Percentiles rank a stretch among this genome's conserved stretches.
These are phyloP conservation scores for Gossypium laxum DNA, from an alignment of 441 rosid genomes.

Conservation along the genomic window DNA sequence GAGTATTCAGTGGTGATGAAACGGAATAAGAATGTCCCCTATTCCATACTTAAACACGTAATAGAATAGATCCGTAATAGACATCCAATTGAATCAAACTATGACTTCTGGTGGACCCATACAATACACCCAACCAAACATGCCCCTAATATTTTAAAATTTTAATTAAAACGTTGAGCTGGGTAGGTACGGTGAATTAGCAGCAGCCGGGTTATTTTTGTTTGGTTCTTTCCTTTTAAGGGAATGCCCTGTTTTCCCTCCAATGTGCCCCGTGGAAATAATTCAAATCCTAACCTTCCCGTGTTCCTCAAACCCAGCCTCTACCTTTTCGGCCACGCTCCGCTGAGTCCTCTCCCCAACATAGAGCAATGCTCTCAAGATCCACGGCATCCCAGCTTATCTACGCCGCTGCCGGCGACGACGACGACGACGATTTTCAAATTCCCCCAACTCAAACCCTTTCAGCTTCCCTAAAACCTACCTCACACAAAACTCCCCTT, in stretches of 20 bases:
- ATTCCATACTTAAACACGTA: too few relatives aligned
- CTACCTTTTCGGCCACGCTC: not conserved
- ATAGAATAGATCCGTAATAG: too few relatives aligned
- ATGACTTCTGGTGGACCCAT: too few relatives aligned
- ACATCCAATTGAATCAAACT: too few relatives aligned
- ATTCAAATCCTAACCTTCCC: not conserved
- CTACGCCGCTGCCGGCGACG: constrained; percentile 23
- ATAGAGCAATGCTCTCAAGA: constrained; percentile 17
- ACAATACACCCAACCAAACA: too few relatives aligned
- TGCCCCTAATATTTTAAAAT: too few relatives aligned
- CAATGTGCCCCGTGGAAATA: not conserved
- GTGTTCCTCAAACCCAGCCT: not conserved
- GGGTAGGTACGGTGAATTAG: too few relatives aligned
- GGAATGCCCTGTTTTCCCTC: not conserved
- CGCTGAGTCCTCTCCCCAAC: not conserved
- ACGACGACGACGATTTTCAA: constrained; percentile 55
- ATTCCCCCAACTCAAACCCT: constrained; percentile 35
- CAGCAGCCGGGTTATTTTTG: not conserved
- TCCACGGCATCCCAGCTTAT: constrained; percentile 13
- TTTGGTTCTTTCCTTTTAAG: not conserved
- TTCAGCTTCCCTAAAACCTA: constrained; percentile 13
- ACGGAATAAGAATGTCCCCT: too few relatives aligned
- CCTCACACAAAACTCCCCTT: constrained; percentile 21
- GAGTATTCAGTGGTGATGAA: too few relatives aligned
- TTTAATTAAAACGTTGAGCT: too few relatives aligned